These are phyloP conservation scores for Pestalotiopsis fici DNA, from an alignment of 2,329 filamentous ascomycete genomes.

Conservation along the genomic window DNA sequence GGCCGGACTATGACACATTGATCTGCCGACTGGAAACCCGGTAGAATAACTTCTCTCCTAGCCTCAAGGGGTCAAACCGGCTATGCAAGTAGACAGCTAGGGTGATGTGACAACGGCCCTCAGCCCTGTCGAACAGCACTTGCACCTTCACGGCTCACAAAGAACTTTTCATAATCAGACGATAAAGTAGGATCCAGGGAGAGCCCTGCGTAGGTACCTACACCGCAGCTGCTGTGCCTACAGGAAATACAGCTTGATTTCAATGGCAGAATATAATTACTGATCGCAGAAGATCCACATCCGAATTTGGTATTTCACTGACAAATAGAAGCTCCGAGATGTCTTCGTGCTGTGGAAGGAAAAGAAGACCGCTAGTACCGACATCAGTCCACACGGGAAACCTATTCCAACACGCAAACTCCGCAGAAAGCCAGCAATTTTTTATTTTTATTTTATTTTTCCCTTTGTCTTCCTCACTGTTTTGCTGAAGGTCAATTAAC, in stretches of 20 bases:
- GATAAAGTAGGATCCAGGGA: background rate
- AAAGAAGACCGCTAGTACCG: too few relatives aligned
- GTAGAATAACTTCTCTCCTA: background rate
- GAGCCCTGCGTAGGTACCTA: too few relatives aligned
- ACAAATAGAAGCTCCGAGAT: background rate
- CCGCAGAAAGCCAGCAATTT: too few relatives aligned
- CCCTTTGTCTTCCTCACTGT: too few relatives aligned
- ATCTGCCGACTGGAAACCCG: background rate
- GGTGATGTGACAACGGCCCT: background rate
- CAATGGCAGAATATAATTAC: too few relatives aligned
- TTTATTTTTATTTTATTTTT: too few relatives aligned
- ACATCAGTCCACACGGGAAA: too few relatives aligned
- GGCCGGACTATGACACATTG: background rate
- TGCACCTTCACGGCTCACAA: background rate
- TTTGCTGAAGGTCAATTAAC: too few relatives aligned
- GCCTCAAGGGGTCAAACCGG: background rate
- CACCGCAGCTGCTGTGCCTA: too few relatives aligned
- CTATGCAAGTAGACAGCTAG: background rate
- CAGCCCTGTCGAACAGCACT: background rate
- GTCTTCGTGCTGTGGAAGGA: too few relatives aligned
- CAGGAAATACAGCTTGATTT: too few relatives aligned
- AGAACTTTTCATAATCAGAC: background rate
- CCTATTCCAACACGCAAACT: too few relatives aligned
- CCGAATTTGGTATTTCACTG: background rate
- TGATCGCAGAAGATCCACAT: background rate